Conservation (phyloP, 192 early-diverging fungal genomes). For the Dissophora globulifera region DNA sequence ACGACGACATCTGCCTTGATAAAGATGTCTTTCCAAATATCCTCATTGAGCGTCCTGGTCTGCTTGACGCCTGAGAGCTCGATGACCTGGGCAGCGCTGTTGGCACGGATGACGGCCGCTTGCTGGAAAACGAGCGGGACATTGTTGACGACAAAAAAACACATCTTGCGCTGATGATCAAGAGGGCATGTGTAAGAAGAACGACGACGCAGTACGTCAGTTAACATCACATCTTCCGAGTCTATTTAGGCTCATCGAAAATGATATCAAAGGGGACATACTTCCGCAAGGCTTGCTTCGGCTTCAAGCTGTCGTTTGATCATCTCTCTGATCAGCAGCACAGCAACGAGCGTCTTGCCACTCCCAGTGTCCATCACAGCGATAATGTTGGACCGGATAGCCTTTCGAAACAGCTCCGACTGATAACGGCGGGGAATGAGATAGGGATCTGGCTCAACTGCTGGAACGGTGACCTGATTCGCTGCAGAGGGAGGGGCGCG, state of each 20-base stretch:
- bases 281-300: background rate
- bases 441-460: constrained; percentile 1
- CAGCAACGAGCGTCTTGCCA: constrained; percentile 92
- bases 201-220: too few species aligned
- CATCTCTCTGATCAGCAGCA: constrained; percentile 87
- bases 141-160: constrained; percentile 86
- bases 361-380: constrained; percentile 93
- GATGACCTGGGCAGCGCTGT: constrained; percentile 71
- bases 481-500: too few species aligned
- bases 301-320: constrained; percentile 48
- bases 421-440: constrained; percentile 83
- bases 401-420: constrained; percentile 74
- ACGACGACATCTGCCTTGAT: constrained; percentile 78
- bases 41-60: constrained; percentile 68
- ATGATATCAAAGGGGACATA: too few species aligned
- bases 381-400: constrained; percentile 80
- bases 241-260: too few species aligned
- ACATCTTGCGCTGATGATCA: constrained; percentile 63
- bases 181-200: too few species aligned
- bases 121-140: constrained; percentile 93
- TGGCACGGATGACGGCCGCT: constrained; percentile 74
- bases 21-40: constrained; percentile 70
- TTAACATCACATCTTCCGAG: too few species aligned
- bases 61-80: constrained; percentile 75
- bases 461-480: background rate